Conservation (phyloP, 805 yeast genomes). For the Wickerhamiella vanderwaltii region DNA sequence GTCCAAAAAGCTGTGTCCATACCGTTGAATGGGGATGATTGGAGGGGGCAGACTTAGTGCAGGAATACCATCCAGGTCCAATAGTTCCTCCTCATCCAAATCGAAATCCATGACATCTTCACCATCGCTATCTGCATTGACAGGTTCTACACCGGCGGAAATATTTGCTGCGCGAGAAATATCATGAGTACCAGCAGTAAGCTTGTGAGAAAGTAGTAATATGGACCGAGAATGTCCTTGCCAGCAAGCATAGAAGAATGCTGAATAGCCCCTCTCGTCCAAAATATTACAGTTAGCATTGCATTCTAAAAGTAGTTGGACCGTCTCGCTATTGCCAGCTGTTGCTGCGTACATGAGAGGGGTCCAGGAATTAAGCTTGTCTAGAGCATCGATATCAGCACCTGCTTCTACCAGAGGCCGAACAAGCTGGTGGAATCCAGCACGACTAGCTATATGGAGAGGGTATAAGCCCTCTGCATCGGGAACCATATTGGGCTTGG, state of each 20-base stretch:
- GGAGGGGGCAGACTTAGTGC: slow-evolving; percentile 93
- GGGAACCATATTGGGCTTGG: slow-evolving; percentile 34
- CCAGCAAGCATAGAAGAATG: slow-evolving; percentile 81
- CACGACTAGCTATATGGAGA: slow-evolving; percentile 74
- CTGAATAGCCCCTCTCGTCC: slow-evolving; percentile 72
- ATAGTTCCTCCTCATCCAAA: slow-evolving; percentile 13
- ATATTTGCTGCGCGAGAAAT: slow-evolving; percentile 11
- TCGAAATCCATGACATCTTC: slow-evolving; percentile 19
- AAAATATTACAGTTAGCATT: slow-evolving; percentile 58
- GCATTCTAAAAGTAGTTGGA: slow-evolving; percentile 52
- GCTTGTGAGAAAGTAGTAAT: slow-evolving; percentile 44
- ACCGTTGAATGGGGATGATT: slow-evolving; percentile 79
- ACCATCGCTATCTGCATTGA: slow-evolving; percentile 6
- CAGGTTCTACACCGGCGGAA: neutral
- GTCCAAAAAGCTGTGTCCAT: slow-evolving; percentile 92
- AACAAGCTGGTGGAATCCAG: slow-evolving; percentile 62
- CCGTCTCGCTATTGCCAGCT: slow-evolving; percentile 66
- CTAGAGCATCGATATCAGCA: slow-evolving; percentile 60
- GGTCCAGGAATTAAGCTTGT: slow-evolving; percentile 85
- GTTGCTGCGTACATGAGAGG: slow-evolving; percentile 83
- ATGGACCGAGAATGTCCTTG: slow-evolving; percentile 84
- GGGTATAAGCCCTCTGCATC: slow-evolving; percentile 83
- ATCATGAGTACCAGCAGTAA: slow-evolving; percentile 16
- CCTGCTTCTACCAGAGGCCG: slow-evolving; percentile 45
- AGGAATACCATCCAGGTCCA: slow-evolving; percentile 63